Percentiles rank a stretch among this genome's conserved stretches.
Evolutionary conservation across 163 green algal species (phyloP).

Genomic region (Chlamydomonas reinhardtii): DNA sequence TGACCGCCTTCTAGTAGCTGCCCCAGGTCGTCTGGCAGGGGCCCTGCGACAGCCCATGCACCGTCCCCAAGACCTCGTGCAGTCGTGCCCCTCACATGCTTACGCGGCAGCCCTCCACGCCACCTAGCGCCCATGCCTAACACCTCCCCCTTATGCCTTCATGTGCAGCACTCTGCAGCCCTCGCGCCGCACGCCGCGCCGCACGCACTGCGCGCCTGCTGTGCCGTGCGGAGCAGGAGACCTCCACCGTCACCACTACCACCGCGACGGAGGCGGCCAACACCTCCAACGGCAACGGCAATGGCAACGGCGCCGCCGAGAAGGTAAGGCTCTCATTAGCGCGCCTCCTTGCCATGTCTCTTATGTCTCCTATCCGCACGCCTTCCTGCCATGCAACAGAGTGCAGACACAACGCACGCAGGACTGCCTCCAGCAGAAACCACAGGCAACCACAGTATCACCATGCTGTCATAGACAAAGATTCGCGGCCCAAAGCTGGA

Average conservation of each 20-base stretch:
- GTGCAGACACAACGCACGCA: no score
- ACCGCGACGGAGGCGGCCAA: not conserved
- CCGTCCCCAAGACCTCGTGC: no score
- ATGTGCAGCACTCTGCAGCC: not conserved
- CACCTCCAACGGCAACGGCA: constrained; percentile 2
- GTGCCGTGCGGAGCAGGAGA: constrained; percentile 21
- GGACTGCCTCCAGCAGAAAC: no score
- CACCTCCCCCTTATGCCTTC: not conserved
- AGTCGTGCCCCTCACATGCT: no score
- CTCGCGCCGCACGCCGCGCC: not conserved
- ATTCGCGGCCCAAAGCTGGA: not conserved
- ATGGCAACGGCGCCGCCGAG: not conserved
- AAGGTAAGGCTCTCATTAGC: not conserved
- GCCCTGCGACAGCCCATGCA: no score
- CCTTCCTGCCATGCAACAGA: not conserved
- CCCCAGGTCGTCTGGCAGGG: no score
- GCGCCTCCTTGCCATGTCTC: not conserved
- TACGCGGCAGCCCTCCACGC: no score
- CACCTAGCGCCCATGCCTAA: not conserved
- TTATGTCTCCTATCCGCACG: no score
- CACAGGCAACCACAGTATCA: no score
- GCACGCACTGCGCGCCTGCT: not conserved
- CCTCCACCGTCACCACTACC: not conserved
- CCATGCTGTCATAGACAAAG: no score
- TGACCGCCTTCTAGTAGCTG: no score